Conservation (phyloP, 139 green algal genomes). For the Picochlorum sp. region DNA sequence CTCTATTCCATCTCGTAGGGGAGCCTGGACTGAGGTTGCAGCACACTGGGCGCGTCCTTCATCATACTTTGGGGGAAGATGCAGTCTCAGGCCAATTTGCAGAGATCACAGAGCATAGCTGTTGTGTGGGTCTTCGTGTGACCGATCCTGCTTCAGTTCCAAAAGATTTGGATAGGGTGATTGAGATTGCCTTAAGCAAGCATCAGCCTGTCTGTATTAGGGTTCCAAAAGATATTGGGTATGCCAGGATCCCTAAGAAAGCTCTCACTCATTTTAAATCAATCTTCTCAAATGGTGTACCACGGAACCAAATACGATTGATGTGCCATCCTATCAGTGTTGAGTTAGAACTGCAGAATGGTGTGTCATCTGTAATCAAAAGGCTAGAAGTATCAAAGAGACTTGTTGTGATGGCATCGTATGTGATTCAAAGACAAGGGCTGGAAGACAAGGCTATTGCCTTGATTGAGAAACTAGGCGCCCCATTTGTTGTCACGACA, state of each 20-base stretch:
- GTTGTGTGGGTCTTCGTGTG: background rate
- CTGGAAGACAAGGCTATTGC: background rate
- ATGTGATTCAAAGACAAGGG: background rate
- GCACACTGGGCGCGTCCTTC: constrained; percentile 54
- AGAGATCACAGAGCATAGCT: background rate
- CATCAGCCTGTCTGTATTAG: constrained; percentile 3
- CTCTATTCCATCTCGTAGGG: constrained; percentile 49
- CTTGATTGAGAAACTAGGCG: background rate
- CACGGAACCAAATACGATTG: no score
- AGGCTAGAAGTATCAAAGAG: background rate
- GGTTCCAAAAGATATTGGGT: constrained; percentile 5
- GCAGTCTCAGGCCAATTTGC: background rate
- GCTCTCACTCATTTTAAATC: no score
- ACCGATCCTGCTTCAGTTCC: background rate
- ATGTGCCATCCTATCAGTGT: background rate
- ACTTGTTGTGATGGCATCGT: constrained; percentile 1
- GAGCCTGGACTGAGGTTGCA: constrained; percentile 56
- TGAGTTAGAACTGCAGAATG: background rate
- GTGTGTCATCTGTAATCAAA: background rate
- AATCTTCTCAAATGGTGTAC: no score
- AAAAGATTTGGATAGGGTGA: constrained; percentile 12
- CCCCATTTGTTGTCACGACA: background rate
- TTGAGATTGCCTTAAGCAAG: background rate
- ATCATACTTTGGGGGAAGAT: constrained; percentile 57
- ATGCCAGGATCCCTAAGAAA: constrained; percentile 1